Conservation (phyloP, 805 yeast genomes). For the Candida coquimbonensis region DNA sequence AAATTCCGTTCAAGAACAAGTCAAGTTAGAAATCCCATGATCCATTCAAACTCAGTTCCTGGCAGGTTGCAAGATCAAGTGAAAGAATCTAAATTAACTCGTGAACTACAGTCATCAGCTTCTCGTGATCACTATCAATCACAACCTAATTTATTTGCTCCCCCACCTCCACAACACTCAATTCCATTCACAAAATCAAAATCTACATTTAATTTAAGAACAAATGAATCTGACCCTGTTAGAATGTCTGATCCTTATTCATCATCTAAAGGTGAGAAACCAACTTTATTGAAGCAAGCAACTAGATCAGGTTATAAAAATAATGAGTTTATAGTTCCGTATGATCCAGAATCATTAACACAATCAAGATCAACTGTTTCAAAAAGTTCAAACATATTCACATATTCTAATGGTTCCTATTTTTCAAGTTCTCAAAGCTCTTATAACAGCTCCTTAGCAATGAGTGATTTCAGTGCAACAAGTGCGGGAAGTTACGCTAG, state of each 20-base stretch:
- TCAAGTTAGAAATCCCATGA: conserved; percentile 4
- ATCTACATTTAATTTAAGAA: conserved; percentile 15
- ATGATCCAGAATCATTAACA: conserved; percentile 25
- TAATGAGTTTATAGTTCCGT: conserved; percentile 23
- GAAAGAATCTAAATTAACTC: not conserved
- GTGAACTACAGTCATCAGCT: not conserved
- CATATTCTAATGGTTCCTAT: conserved; percentile 36
- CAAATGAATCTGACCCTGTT: conserved; percentile 1
- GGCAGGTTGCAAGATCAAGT: conserved; percentile 10
- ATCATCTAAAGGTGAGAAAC: conserved; percentile 2
- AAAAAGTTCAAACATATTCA: conserved; percentile 20
- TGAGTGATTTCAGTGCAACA: conserved; percentile 75
- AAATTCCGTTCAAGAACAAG: not conserved
- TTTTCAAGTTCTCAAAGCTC: conserved; percentile 42
- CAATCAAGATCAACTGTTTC: conserved; percentile 22
- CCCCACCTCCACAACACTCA: conserved; percentile 20
- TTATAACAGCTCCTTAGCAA: conserved; percentile 33
- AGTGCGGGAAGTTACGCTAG: conserved; percentile 82
- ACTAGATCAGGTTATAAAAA: conserved; percentile 5
- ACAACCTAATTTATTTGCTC: conserved; percentile 11
- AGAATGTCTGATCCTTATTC: conserved; percentile 12
- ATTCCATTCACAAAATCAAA: conserved; percentile 17
- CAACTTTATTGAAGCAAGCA: conserved; percentile 8
- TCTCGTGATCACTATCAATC: not conserved
- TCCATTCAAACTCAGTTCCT: conserved; percentile 22